Percentiles rank a stretch among this genome's conserved stretches.
Evolutionary conservation across 257 asterid genomes (phyloP).

Genomic region (Solanum acaule): DNA sequence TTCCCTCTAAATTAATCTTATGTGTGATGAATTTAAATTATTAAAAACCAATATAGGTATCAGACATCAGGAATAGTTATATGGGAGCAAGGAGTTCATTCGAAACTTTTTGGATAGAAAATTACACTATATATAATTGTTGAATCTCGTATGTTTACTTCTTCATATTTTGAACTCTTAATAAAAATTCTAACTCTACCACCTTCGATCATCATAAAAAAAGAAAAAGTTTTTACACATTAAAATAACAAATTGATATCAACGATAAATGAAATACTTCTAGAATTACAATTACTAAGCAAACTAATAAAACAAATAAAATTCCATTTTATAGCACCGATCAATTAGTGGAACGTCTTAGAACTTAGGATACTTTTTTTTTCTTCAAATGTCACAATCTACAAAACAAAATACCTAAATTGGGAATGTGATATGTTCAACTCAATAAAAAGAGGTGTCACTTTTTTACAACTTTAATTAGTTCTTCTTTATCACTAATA

Average conservation of each 20-base stretch:
- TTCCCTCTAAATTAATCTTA: background rate
- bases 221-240: background rate
- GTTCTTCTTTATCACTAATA: background rate
- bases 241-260: background rate
- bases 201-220: background rate
- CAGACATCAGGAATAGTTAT: fast-evolving
- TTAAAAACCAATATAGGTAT: background rate
- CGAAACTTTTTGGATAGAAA: background rate
- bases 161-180: too few relatives aligned
- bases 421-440: background rate
- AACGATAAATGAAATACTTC: background rate
- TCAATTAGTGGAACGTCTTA: background rate
- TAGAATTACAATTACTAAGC: background rate
- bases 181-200: background rate
- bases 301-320: background rate
- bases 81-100: background rate
- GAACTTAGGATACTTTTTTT: background rate
- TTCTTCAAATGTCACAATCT: background rate
- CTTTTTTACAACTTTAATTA: background rate
- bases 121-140: background rate
- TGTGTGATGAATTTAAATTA: background rate
- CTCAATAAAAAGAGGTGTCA: background rate
- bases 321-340: background rate
- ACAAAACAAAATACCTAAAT: background rate
- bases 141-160: too few relatives aligned